Evolutionary conservation across 371 early-diverging fungal genomes (phyloP).

Genomic region (Coemansia sp.): DNA sequence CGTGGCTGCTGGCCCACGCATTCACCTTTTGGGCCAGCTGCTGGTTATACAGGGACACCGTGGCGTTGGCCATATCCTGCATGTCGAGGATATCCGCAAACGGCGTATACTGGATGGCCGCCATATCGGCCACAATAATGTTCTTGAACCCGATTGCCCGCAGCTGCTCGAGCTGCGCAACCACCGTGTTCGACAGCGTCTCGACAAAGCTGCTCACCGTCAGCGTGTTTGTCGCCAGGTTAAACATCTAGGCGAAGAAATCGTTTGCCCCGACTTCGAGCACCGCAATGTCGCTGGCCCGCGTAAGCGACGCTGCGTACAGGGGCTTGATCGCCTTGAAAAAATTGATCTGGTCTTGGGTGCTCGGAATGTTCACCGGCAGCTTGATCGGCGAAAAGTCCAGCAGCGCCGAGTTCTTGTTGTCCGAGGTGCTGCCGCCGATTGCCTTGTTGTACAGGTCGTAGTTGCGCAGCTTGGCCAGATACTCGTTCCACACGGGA

Average conservation of each 20-base stretch:
- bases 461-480: conserved; percentile 20
- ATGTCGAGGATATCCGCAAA: conserved; percentile 20
- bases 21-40: conserved; percentile 14
- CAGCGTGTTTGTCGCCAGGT: conserved; percentile 12
- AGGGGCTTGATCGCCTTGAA: conserved; percentile 26
- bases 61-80: conserved; percentile 11
- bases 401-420: conserved; percentile 12
- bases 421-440: conserved; percentile 40
- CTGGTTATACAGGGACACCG: conserved; percentile 18
- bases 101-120: conserved; percentile 37
- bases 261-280: conserved; percentile 46
- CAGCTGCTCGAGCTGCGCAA: conserved; percentile 32
- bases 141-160: conserved; percentile 39
- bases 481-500: conserved; percentile 55
- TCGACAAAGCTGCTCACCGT: conserved; percentile 25
- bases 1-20: conserved; percentile 17
- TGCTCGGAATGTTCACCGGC: conserved; percentile 32
- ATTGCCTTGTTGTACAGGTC: conserved; percentile 32
- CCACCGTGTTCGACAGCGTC: conserved; percentile 17
- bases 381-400: conserved; percentile 9
- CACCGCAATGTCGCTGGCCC: conserved; percentile 35
- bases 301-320: conserved; percentile 9
- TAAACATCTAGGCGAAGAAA: conserved; percentile 24
- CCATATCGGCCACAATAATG: conserved; percentile 31
- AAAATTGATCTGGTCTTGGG: conserved; percentile 33